Base-by-base conservation (phyloP, 768 basidiomycete species). In the Serendipita indica region DNA sequence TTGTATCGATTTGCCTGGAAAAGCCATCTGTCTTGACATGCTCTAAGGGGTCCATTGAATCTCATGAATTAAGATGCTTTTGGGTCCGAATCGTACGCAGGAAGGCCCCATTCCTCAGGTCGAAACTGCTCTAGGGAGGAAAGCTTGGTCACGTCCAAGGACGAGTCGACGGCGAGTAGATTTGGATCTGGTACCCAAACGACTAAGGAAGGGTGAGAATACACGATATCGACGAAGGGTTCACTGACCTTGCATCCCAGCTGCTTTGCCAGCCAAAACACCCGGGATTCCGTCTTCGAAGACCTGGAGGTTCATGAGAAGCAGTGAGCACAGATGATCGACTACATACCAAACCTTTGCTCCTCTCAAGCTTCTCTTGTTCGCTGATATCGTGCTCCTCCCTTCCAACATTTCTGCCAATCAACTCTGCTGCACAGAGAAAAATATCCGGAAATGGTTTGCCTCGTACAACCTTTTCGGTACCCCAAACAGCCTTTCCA, bases 381-480 rank as follows among this genome's bases (percentile, higher is more conserved):
- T 72, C 69, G 3, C 66, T 69, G 14, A 65, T 61, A 13, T 58
- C 68, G n/a, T n/a, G n/a, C 60, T 67, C 58, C 7, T 68, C 62
- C 3, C 85, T 84, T 0, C 88, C 83, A 18, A 77, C 67, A 30
- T 72, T 73, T 10, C 76, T 75, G 41, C 88, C 69, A 58, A 80
- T 70, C 61, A 75, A 73, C 56, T 76, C 73, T 27, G 89, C 89
- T 7, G 87, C 83, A 5, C 74, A 73, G 33, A 92, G 72, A 67
- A 90, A 93, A 33, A 89, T 81, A 66, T 89, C 89, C n/a, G 89
- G 88, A 28, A 75, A 72, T 0, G 89, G 89, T 69, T 93, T 93
- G 16, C 84, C 82, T 28, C 71, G 10, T 10, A 37, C 35, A n/a
- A 58, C 16, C 63, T 64, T 16, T 16, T 34, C 59, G 65, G 58